phyloP scores from a whole-genome alignment of 495 filamentous ascomycete genomes.

The Hypoxylon perforatum region DNA sequence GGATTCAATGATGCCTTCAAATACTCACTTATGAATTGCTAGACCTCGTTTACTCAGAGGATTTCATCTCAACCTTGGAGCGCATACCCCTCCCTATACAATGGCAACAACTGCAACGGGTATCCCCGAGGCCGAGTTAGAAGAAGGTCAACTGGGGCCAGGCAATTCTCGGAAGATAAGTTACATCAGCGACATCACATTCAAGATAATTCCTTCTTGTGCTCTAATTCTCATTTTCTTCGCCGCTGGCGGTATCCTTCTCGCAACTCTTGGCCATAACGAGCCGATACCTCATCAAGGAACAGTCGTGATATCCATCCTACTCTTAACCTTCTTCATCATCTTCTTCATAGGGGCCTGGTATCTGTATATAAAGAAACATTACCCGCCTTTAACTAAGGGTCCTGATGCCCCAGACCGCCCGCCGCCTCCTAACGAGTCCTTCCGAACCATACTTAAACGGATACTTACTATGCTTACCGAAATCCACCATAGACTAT shows the following conservation, averaged over 20 bases:
- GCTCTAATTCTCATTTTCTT: conserved; percentile 27
- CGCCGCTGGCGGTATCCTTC: conserved; percentile 31
- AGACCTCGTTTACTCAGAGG: neutral
- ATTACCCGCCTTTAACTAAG: conserved; percentile 15
- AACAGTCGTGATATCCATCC: conserved; percentile 27
- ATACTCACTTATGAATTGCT: conserved; percentile 20
- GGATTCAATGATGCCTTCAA: conserved; percentile 15
- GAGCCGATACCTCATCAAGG: conserved; percentile 33
- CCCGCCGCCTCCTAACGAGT: neutral
- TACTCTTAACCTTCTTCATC: conserved; percentile 25
- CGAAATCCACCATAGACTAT: no score
- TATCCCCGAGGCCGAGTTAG: conserved; percentile 18
- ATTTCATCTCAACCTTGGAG: neutral
- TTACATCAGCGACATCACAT: conserved; percentile 37
- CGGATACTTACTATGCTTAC: no score
- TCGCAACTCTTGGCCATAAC: conserved; percentile 16
- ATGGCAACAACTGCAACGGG: conserved; percentile 32
- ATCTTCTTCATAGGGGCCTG: conserved; percentile 28
- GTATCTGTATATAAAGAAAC: conserved; percentile 22
- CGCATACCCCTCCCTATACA: conserved; percentile 4
- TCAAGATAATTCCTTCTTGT: conserved; percentile 34
- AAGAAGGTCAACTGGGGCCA: conserved; percentile 16
- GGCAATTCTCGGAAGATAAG: conserved; percentile 3
- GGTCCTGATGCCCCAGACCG: conserved; percentile 17
- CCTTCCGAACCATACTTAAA: neutral